Percentiles rank a stretch among this genome's conserved stretches.
These are phyloP conservation scores for Candida morakotiae DNA, from an alignment of 805 yeast genomes.

Conservation along the genomic window DNA sequence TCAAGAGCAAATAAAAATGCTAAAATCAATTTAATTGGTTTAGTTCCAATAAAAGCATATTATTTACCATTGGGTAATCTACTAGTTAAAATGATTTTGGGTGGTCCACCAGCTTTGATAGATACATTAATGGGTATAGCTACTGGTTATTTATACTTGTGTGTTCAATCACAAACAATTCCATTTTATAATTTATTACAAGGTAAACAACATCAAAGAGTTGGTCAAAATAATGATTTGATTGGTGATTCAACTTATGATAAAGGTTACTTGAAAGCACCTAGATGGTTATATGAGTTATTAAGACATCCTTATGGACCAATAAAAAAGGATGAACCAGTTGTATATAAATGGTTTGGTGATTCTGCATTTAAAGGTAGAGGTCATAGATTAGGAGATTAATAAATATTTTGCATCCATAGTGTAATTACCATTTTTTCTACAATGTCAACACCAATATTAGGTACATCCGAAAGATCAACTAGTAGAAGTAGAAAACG, in stretches of 20 bases:
- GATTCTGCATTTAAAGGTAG: constrained; percentile 25
- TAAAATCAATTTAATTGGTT: constrained; percentile 48
- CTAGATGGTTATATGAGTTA: constrained; percentile 33
- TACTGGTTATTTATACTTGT: constrained; percentile 58
- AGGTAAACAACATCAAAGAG: constrained; percentile 24
- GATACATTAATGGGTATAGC: constrained; percentile 47
- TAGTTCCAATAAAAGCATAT: constrained; percentile 53
- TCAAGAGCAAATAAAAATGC: constrained; percentile 52
- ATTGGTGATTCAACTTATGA: constrained; percentile 44
- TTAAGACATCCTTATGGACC: constrained; percentile 13
- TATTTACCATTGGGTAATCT: constrained; percentile 44
- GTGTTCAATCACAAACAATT: constrained; percentile 54
- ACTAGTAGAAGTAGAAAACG: not conserved
- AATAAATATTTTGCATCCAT: constrained; percentile 4
- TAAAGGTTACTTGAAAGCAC: constrained; percentile 55
- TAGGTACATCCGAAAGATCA: constrained; percentile 5
- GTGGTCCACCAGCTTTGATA: constrained; percentile 37
- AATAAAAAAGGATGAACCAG: not conserved
- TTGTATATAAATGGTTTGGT: constrained; percentile 13
- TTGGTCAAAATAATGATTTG: constrained; percentile 21
- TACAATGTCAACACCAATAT: constrained; percentile 2
- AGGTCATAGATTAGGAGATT: constrained; percentile 34
- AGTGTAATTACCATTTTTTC: not conserved
- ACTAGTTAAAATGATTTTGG: constrained; percentile 31
- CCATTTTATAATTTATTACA: constrained; percentile 39